phyloP scores from a whole-genome alignment of 2,329 filamentous ascomycete species.

The Tolypocladium nubicola region DNA sequence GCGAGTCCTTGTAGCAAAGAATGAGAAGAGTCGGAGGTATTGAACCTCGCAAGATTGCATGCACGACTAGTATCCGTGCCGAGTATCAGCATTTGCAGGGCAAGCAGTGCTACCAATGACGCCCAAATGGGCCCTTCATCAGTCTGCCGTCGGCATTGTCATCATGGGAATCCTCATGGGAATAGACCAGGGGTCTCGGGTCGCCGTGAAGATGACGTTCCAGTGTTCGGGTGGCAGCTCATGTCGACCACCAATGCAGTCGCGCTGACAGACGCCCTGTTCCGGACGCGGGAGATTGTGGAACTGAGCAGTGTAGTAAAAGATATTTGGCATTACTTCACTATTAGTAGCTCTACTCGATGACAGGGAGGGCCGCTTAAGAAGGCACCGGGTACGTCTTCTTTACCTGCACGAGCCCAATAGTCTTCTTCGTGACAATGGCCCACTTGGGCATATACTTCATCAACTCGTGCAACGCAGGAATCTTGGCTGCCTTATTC shows the following conservation, averaged over 20 bases:
- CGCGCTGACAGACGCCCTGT: background rate
- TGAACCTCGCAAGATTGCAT: background rate
- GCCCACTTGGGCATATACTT: conserved; percentile 74
- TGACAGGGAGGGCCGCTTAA: conserved; percentile 14
- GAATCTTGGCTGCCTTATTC: conserved; percentile 61
- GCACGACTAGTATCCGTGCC: background rate
- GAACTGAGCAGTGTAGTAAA: background rate
- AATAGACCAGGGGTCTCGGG: background rate
- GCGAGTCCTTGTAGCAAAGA: background rate
- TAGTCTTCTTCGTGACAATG: conserved; percentile 60
- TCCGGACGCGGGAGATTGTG: background rate
- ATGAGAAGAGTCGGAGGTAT: background rate
- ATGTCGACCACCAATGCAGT: background rate
- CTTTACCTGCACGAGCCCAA: conserved; percentile 73
- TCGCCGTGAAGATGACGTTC: background rate
- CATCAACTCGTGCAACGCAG: conserved; percentile 70
- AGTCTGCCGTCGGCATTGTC: background rate
- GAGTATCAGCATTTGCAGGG: background rate
- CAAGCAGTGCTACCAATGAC: background rate
- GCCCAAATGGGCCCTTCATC: background rate
- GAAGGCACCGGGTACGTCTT: conserved; percentile 49
- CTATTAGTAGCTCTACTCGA: background rate
- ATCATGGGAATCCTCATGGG: background rate
- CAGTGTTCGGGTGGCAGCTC: background rate
- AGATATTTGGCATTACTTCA: background rate